Percentiles rank a stretch among this genome's conserved stretches.
Conservation (phyloP, 768 basidiomycete genomes). For the Udeniomyces megalosporus region DNA sequence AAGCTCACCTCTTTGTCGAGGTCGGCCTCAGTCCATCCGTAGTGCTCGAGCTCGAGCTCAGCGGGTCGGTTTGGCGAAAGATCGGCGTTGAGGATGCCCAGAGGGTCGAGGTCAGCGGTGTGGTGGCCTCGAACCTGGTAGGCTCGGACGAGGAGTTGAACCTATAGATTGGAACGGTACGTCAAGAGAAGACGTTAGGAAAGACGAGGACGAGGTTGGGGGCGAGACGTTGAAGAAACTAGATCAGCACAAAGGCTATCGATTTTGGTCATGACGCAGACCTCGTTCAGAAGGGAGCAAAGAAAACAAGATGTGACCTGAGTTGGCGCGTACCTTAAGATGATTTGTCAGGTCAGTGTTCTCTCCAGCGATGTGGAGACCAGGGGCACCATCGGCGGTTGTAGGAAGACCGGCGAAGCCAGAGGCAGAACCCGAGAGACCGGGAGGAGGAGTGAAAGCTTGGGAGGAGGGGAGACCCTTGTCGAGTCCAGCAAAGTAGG, state of each 20-base stretch:
- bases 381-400: conserved; percentile 46
- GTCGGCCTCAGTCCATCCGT: conserved; percentile 88
- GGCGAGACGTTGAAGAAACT: not conserved
- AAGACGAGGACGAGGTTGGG: not conserved
- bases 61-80: conserved; percentile 60
- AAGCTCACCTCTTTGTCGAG: conserved; percentile 54
- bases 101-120: conserved; percentile 84
- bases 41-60: conserved; percentile 83
- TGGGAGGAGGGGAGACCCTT: conserved; percentile 49
- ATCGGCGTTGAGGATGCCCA: conserved; percentile 82
- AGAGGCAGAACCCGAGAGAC: conserved; percentile 33
- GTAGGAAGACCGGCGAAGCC: conserved; percentile 34
- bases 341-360: conserved; percentile 79
- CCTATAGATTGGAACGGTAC: conserved; percentile 37
- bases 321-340: conserved; percentile 50
- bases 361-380: conserved; percentile 42
- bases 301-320: too few relatives aligned
- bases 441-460: conserved; percentile 74
- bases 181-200: too few relatives aligned
- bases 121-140: conserved; percentile 99
- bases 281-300: not conserved
- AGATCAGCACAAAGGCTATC: too few relatives aligned
- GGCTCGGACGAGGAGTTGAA: conserved; percentile 91
- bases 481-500: conserved; percentile 86
- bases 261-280: not conserved